Evolutionary conservation across 2,329 filamentous ascomycete genomes (phyloP).

Genomic region (Bipolaris cookei): DNA sequence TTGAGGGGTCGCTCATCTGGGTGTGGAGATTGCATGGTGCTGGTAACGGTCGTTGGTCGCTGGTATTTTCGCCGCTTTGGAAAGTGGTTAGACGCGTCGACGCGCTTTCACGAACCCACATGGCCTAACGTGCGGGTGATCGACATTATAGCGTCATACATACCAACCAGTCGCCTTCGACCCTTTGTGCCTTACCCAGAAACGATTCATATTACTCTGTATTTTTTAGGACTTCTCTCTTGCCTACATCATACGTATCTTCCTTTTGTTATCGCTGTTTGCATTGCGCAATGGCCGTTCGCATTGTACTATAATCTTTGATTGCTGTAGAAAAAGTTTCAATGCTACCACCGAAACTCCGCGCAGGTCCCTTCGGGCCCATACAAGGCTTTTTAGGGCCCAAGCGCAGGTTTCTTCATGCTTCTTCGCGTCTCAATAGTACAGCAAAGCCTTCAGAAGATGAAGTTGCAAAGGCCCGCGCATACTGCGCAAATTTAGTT

Average conservation of each 20-base stretch:
- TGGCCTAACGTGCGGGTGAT: slow-evolving; percentile 26
- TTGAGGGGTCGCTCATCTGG: slow-evolving; percentile 63
- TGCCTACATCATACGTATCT: not conserved
- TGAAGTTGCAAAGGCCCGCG: slow-evolving; percentile 61
- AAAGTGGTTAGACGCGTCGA: slow-evolving; percentile 35
- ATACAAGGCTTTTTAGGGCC: slow-evolving; percentile 9
- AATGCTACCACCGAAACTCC: slow-evolving; percentile 35
- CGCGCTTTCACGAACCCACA: slow-evolving; percentile 40
- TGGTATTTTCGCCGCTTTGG: slow-evolving; percentile 10
- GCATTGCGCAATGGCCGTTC: slow-evolving; percentile 15
- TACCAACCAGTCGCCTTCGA: slow-evolving; percentile 18
- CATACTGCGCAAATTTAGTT: slow-evolving; percentile 66
- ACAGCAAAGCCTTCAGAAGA: slow-evolving; percentile 43
- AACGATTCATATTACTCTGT: not conserved
- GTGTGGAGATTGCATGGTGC: slow-evolving; percentile 49
- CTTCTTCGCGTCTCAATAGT: slow-evolving; percentile 30
- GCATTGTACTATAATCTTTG: slow-evolving; percentile 1
- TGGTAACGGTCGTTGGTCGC: slow-evolving; percentile 4
- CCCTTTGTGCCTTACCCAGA: slow-evolving; percentile 20
- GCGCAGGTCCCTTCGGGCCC: slow-evolving; percentile 28
- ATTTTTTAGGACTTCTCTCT: not conserved
- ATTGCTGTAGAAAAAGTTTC: slow-evolving; percentile 22
- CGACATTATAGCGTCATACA: slow-evolving; percentile 39
- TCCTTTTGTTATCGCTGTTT: not conserved
- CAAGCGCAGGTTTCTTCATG: slow-evolving; percentile 30